Percentiles rank a stretch among this genome's conserved stretches.
Conservation (phyloP, 352 stramenopile species). For the Phytophthora cajani region DNA sequence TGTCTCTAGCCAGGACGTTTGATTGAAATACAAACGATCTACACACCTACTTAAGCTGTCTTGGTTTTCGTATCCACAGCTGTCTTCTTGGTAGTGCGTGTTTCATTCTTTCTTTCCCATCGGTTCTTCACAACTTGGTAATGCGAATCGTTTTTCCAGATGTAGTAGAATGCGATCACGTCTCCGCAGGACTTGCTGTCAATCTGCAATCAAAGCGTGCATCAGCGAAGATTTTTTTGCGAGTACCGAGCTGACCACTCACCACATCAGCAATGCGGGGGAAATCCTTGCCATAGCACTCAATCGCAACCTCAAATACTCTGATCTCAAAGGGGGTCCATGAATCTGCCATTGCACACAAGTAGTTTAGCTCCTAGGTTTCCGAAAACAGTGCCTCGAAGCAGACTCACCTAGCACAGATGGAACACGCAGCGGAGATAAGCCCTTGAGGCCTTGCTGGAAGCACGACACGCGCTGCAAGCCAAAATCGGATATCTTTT, state of each 20-base stretch:
- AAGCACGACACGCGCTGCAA: constrained; percentile 56
- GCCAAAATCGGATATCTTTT: constrained; percentile 60
- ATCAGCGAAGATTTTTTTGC: constrained; percentile 4
- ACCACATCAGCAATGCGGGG: constrained; percentile 74
- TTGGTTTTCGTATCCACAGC: constrained; percentile 22
- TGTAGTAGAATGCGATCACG: constrained; percentile 86
- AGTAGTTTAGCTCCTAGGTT: background rate
- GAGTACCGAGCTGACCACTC: constrained; percentile 2
- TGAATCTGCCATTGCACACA: constrained; percentile 44
- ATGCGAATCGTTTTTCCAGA: constrained; percentile 90
- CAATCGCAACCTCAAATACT: constrained; percentile 86
- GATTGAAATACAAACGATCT: constrained; percentile 38
- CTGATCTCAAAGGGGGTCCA: constrained; percentile 85
- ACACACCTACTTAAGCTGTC: constrained; percentile 24
- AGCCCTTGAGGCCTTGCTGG: constrained; percentile 58
- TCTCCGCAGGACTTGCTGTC: constrained; percentile 72
- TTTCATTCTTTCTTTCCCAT: constrained; percentile 64
- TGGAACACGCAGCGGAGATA: constrained; percentile 53
- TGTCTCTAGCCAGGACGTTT: constrained; percentile 22
- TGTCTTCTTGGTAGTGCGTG: constrained; percentile 32
- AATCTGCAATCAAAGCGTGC: constrained; percentile 46
- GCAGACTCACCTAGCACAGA: constrained; percentile 47
- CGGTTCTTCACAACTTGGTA: constrained; percentile 84
- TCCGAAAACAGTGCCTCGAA: background rate
- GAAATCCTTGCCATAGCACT: constrained; percentile 89